Conservation (phyloP, 1,284 basidiomycete genomes). For the Moniliophthora roreri region DNA sequence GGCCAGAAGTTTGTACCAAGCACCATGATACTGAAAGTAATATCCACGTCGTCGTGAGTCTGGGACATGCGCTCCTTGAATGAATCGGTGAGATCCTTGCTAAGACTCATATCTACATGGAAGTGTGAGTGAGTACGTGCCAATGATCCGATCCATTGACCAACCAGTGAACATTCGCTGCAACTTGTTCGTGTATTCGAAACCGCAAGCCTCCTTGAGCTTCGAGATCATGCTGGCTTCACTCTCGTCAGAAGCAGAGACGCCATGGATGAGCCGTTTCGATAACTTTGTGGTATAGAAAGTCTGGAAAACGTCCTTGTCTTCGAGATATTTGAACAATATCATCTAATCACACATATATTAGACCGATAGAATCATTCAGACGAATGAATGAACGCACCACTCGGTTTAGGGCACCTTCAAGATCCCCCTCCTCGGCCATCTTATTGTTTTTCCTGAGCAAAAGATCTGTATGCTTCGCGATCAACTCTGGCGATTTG, state of each 20-base stretch:
- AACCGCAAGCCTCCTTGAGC: constrained; percentile 97
- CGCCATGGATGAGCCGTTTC: constrained; percentile 89
- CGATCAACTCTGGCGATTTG: constrained; percentile 94
- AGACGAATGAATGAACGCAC: constrained; percentile 45
- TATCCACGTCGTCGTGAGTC: constrained; percentile 80
- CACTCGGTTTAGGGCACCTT: constrained; percentile 88
- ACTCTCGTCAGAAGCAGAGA: constrained; percentile 95
- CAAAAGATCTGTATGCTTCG: constrained; percentile 91
- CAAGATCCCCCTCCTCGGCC: constrained; percentile 89
- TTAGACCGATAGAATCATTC: constrained; percentile 7
- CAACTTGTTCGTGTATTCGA: constrained; percentile 98
- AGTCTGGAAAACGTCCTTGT: constrained; percentile 99
- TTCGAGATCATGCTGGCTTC: constrained; percentile 99
- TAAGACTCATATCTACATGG: constrained; percentile 84
- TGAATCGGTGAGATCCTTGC: constrained; percentile 94
- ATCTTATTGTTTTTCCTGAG: constrained; percentile 96
- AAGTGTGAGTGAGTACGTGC: too few species aligned
- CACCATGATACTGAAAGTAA: constrained; percentile 93
- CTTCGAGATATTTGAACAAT: constrained; percentile 98
- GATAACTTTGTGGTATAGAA: constrained; percentile 98
- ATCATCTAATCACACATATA: constrained; percentile 71
- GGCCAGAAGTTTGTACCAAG: constrained; percentile 98
- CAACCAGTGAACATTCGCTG: constrained; percentile 97
- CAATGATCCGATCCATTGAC: too few species aligned
- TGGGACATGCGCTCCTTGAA: constrained; percentile 95